phyloP scores from a whole-genome alignment of 352 stramenopile species.

The Globisporangium takayamanum region DNA sequence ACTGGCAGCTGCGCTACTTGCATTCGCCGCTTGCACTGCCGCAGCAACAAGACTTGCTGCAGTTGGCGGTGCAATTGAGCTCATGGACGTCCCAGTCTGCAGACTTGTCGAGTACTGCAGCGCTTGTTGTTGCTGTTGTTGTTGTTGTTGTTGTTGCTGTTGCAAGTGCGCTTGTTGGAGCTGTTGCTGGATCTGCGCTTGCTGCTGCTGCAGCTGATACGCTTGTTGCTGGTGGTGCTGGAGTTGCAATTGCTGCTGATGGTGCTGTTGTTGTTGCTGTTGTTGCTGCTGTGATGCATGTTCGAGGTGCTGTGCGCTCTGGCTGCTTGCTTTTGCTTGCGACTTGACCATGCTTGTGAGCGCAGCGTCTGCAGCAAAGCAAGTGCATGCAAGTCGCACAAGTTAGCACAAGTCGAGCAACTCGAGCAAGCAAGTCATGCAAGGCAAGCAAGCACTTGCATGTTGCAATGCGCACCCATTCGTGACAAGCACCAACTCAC shows the following conservation, averaged over 20 bases:
- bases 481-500: too few species aligned
- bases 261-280: constrained; percentile 1
- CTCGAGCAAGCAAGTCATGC: too few species aligned
- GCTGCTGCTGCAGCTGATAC: constrained; percentile 10
- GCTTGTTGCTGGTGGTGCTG: background rate
- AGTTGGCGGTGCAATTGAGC: constrained; percentile 20
- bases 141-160: constrained; percentile 19
- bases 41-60: constrained; percentile 35
- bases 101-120: constrained; percentile 26
- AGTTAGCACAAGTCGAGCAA: too few species aligned
- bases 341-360: too few species aligned
- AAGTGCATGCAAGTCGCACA: too few species aligned
- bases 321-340: too few species aligned
- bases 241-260: background rate
- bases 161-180: constrained; percentile 12
- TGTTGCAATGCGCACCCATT: too few species aligned
- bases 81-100: constrained; percentile 15
- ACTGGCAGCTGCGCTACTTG: constrained; percentile 10
- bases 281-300: background rate
- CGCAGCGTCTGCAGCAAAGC: too few species aligned
- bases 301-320: background rate
- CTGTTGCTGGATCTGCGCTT: constrained; percentile 11
- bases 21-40: constrained; percentile 26
- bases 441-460: too few species aligned
- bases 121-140: constrained; percentile 17